These are phyloP conservation scores for Sisymbrium altissimum DNA, from an alignment of 345 rosid genomes.

Conservation along the genomic window DNA sequence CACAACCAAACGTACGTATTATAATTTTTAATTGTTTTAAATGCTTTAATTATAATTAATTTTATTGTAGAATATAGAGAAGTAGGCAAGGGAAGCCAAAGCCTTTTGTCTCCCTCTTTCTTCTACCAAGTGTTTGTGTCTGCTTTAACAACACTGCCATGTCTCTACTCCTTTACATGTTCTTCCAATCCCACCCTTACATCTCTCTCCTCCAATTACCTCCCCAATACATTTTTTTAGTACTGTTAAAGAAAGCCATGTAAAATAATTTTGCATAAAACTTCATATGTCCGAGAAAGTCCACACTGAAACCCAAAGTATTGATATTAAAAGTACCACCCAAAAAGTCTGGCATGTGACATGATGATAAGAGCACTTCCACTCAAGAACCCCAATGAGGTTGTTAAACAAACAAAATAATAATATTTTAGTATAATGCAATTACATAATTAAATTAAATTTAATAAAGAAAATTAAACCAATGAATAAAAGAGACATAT, in stretches of 20 bases:
- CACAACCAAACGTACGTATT: neutral
- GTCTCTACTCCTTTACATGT: slow-evolving; percentile 28
- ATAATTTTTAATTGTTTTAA: neutral
- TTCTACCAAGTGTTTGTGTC: slow-evolving; percentile 28
- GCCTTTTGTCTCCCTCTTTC: slow-evolving; percentile 33
- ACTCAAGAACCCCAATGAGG: too few species aligned
- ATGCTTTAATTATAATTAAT: neutral
- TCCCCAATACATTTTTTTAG: neutral
- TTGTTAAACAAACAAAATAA: too few species aligned
- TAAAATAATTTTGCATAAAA: neutral
- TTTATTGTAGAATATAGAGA: neutral
- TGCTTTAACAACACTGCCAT: slow-evolving; percentile 33
- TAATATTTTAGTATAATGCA: too few species aligned
- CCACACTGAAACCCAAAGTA: neutral
- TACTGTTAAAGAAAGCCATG: neutral
- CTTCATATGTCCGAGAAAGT: neutral
- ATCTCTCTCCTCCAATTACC: neutral
- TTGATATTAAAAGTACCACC: neutral
- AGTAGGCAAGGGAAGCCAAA: slow-evolving; percentile 14
- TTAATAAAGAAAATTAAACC: too few species aligned
- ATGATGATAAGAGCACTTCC: too few species aligned
- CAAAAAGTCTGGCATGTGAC: slow-evolving; percentile 22
- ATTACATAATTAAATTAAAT: too few species aligned
- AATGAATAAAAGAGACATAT: too few species aligned
- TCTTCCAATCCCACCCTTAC: slow-evolving; percentile 28